These are phyloP conservation scores for Fusarium siculi DNA, from an alignment of 2,329 filamentous ascomycete genomes.

Conservation along the genomic window DNA sequence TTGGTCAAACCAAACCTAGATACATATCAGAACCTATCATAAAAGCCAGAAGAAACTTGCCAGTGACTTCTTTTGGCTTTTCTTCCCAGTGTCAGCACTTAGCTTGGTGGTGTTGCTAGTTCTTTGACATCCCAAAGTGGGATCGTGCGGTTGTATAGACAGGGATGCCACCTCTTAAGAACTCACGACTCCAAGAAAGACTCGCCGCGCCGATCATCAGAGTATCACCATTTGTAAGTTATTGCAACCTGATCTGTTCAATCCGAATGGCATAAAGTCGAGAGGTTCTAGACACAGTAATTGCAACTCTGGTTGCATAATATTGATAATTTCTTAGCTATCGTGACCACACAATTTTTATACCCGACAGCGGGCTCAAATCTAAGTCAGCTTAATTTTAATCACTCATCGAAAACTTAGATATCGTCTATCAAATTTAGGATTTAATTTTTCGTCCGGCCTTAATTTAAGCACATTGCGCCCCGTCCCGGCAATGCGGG, in stretches of 20 bases:
- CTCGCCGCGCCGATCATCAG: neutral
- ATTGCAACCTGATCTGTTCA: no score
- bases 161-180: slow-evolving; percentile 5
- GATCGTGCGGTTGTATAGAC: slow-evolving; percentile 17
- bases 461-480: slow-evolving; percentile 7
- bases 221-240: neutral
- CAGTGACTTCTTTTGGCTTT: neutral
- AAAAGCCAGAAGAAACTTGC: neutral
- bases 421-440: neutral
- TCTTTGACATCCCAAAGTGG: slow-evolving; percentile 17
- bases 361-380: neutral
- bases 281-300: neutral
- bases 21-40: neutral
- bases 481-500: slow-evolving; percentile 15
- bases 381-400: neutral
- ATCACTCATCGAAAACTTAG: neutral
- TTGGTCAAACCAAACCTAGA: neutral
- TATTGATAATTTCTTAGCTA: neutral
- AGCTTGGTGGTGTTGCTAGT: slow-evolving; percentile 28
- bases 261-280: neutral
- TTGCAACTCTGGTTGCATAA: neutral
- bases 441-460: neutral
- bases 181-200: neutral
- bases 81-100: slow-evolving; percentile 13
- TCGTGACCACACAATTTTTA: neutral